phyloP scores from a whole-genome alignment of 192 early-diverging fungal species.

The Rhizophagus prolifer region DNA sequence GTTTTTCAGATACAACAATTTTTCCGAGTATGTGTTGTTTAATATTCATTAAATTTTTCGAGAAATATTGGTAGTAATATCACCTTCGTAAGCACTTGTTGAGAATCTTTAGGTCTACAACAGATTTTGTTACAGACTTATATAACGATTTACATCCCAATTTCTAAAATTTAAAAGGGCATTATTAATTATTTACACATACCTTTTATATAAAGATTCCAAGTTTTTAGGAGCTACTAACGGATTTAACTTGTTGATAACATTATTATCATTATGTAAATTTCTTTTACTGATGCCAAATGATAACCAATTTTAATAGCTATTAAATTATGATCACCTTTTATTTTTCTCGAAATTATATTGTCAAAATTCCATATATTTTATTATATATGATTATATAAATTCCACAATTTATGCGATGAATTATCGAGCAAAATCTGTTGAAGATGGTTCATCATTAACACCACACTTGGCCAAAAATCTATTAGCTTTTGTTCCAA shows the following conservation, averaged over 20 bases:
- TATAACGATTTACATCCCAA: too few species aligned
- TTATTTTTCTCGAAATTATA: constrained; percentile 68
- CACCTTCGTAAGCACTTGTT: constrained; percentile 53
- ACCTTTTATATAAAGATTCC: constrained; percentile 64
- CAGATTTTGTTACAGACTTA: constrained; percentile 56
- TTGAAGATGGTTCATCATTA: too few species aligned
- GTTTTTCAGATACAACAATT: neutral
- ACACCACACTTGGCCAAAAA: too few species aligned
- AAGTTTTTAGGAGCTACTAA: constrained; percentile 66
- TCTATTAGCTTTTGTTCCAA: too few species aligned
- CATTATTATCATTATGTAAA: constrained; percentile 79
- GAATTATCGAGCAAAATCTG: constrained; percentile 60
- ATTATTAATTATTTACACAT: neutral
- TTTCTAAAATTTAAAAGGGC: too few species aligned
- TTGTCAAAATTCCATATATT: constrained; percentile 46
- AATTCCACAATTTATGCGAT: constrained; percentile 58
- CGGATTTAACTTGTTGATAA: constrained; percentile 72
- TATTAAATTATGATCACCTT: constrained; percentile 58
- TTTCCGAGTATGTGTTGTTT: neutral
- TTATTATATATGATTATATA: constrained; percentile 55
- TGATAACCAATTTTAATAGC: constrained; percentile 54
- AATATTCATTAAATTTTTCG: neutral
- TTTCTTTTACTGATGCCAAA: constrained; percentile 65
- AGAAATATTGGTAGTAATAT: constrained; percentile 1
- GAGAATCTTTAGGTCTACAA: constrained; percentile 44